A percentile compares a stretch with the other conserved stretches of the same genome.
Conservation (phyloP, 2,329 filamentous ascomycete species). For the Fusarium nurragi region DNA sequence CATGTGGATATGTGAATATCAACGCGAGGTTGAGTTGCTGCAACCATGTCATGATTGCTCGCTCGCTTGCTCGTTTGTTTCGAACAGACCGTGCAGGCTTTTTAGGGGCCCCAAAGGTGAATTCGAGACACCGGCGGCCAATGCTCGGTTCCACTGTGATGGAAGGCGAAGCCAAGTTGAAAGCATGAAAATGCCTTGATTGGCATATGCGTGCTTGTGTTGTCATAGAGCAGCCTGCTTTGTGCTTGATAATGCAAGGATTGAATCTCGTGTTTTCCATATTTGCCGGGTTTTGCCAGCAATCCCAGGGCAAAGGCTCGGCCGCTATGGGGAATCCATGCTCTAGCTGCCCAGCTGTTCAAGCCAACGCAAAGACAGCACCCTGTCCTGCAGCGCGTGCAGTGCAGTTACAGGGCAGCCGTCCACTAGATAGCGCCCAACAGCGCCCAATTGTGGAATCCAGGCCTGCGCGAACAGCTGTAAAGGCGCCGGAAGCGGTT, state of each 20-base stretch:
- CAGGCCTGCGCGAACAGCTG: slow-evolving; percentile 16
- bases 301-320: slow-evolving; percentile 15
- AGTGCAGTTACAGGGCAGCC: slow-evolving; percentile 23
- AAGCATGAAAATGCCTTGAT: slow-evolving; percentile 29
- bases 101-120: slow-evolving; percentile 15
- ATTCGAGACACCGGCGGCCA: slow-evolving; percentile 36
- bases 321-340: slow-evolving; percentile 22
- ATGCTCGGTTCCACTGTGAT: slow-evolving; percentile 40
- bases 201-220: slow-evolving; percentile 29
- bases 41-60: slow-evolving; percentile 4
- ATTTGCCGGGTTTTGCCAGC: slow-evolving; percentile 10
- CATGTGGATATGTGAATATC: slow-evolving; percentile 45
- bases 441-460: slow-evolving; percentile 31
- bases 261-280: slow-evolving; percentile 28
- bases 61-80: slow-evolving; percentile 2
- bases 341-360: slow-evolving; percentile 12
- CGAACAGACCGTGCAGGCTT: slow-evolving; percentile 14
- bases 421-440: slow-evolving; percentile 30
- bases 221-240: slow-evolving; percentile 1
- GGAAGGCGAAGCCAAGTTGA: slow-evolving; percentile 17
- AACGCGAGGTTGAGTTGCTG: slow-evolving; percentile 25
- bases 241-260: slow-evolving; percentile 13
- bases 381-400: slow-evolving; percentile 15
- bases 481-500: slow-evolving; percentile 28
- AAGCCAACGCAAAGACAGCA: slow-evolving; percentile 14